phyloP scores from a whole-genome alignment of 2,329 filamentous ascomycete genomes.

The Neoascochyta sp. region DNA sequence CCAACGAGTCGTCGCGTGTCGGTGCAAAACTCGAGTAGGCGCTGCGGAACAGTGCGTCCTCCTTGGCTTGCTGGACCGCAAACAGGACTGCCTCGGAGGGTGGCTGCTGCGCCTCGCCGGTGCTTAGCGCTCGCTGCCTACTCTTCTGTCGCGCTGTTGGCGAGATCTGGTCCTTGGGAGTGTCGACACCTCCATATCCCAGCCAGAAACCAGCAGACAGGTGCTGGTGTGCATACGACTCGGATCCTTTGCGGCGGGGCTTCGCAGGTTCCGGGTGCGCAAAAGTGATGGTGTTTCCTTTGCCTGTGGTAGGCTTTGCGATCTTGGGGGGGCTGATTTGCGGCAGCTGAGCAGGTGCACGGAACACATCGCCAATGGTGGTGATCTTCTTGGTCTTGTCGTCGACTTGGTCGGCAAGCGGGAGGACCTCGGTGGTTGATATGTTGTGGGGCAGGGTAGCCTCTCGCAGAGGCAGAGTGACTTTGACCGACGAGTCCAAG shows the following conservation, averaged over 20 bases:
- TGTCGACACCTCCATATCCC: slow-evolving; percentile 50
- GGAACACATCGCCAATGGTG: slow-evolving; percentile 71
- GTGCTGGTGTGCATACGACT: slow-evolving; percentile 63
- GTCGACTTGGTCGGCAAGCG: slow-evolving; percentile 44
- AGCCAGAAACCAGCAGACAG: slow-evolving; percentile 66
- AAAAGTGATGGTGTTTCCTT: slow-evolving; percentile 50
- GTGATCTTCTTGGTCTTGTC: slow-evolving; percentile 53
- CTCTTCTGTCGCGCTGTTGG: slow-evolving; percentile 65
- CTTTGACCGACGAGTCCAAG: slow-evolving; percentile 41
- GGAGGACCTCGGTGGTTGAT: slow-evolving; percentile 62
- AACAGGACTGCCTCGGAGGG: slow-evolving; percentile 39
- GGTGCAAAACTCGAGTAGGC: slow-evolving; percentile 80
- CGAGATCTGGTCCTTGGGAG: slow-evolving; percentile 48
- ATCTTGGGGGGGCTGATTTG: slow-evolving; percentile 68
- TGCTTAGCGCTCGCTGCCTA: slow-evolving; percentile 67
- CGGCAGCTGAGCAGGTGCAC: slow-evolving; percentile 62
- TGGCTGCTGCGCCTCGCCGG: slow-evolving; percentile 57
- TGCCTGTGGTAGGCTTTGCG: slow-evolving; percentile 65
- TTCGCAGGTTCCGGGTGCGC: slow-evolving; percentile 52
- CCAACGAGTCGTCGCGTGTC: slow-evolving; percentile 67
- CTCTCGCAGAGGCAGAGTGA: slow-evolving; percentile 56
- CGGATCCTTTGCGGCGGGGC: slow-evolving; percentile 36
- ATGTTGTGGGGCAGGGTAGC: slow-evolving; percentile 70
- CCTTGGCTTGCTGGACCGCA: slow-evolving; percentile 57
- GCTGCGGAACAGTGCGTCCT: slow-evolving; percentile 71